Evolutionary conservation across 257 asterid genomes (phyloP), one percentile per base, ranked within the genome.

Genomic region (Dorcoceras hygrometricum): DNA sequence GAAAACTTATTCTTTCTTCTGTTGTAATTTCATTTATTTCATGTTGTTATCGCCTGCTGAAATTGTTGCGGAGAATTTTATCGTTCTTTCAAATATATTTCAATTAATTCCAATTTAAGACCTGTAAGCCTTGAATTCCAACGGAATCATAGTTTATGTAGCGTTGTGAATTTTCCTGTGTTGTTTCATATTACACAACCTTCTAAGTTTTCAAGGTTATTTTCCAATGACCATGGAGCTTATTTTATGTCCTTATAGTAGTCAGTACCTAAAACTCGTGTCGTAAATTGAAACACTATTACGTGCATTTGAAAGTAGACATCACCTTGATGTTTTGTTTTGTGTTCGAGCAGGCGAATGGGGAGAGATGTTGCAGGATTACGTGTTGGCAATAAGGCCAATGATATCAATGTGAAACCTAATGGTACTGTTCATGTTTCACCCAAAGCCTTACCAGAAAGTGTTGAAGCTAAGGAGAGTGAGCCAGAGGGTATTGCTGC

Each of bases 341-440:
- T 67, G 25, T 36, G 6, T 59, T 19, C 50, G 4, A 74, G 81
- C 80, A 77, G 87, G 77, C 39, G 62, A 71, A 84, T 84, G 90
- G 90, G 82, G 76, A 84, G 87, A 75, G 87, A 81, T 59, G 57
- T 81, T 57, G 24, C 87, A 36, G 87, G 85, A 55, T 60, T 81
- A 64, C 80, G 77, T 56, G 66, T 57, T 68, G 85, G 79, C 68
- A 81, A 73, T 78, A 77, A 67, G 62, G 70, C 83, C 58, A 43
- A 23, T 36, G 59, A 57, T 53, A 32, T 67, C 77, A 69, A 46
- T 60, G 60, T 59, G 23, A 84, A 73, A 65, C 66, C 85, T 46
- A 84, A 84, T 68, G 82, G 82, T 61, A 58, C 65, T 26, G 81
- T 76, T 72, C 80, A 69, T 63, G 81, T 66, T 71, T 73, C 81